Base-by-base conservation (phyloP, 306 rosid species). In the Aeschynomene evenia region DNA sequence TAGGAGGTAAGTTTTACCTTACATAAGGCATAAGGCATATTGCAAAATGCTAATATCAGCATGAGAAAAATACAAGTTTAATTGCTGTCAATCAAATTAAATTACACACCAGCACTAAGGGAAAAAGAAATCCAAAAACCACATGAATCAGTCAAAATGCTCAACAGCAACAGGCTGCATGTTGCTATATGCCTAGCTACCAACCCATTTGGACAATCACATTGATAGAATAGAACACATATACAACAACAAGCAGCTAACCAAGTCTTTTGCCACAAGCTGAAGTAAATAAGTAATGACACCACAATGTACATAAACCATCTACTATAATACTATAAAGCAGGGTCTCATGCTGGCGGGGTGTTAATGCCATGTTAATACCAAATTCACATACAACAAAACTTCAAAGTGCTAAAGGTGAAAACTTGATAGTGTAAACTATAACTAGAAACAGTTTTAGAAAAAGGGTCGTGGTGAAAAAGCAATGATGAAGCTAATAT, bases 141-240 rank as follows among this genome's bases (percentile, higher is more conserved):
- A 62, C 3, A 63, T 26, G 26, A 29, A 70, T 61, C 9, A n/a
- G 48, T 34, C 40, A 60, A 33, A 33, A 58, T 33, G 16, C 23
- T 53, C 34, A 52, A 61, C 36, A 39, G 13, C 31, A 50, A 37
- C 29, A 22, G 6, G 50, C 61, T 49, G 11, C 48, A 59, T 48
- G 36, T 60, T 60, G 28, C 20, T 33, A 4, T 7, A 55, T 34
- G 5, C 52, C 55, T n/a, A n/a, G n/a, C n/a, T 24, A 51, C 2
- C 16, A 51, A 5, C 56, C 63, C 24, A 50, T 9, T 62, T 68
- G 42, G 29, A 53, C 69, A 77, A 51, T 26, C 50, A 57, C 50
- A 69, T 31, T 10, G 10, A 13, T 23, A 56, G n/a, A n/a, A n/a
- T n/a, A n/a, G 29, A 43, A 52, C 26, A 63, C 9, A 23, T 34